Evolutionary conservation across 139 green algal species (phyloP), one percentile per base, ranked within the genome.

Genomic region (Penium margaritaceum): DNA sequence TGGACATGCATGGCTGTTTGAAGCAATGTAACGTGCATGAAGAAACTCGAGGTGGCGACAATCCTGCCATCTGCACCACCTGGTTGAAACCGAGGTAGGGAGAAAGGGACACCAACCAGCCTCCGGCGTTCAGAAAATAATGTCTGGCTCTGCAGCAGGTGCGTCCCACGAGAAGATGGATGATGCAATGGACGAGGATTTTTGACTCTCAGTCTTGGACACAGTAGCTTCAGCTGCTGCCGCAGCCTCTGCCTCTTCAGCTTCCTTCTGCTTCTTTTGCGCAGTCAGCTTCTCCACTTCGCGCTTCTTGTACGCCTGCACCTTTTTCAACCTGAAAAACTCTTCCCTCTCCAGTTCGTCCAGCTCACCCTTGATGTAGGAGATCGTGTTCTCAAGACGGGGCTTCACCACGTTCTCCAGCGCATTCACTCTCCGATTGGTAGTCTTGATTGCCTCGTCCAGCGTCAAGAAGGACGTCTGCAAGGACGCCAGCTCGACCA

Each of bases 291-390:
- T 82, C 43, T 61, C 69, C 32, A 35, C 57, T 35, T 89, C 78
- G 67, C 85, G 81, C 82, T 95, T 92, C 81, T 95, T 95, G 70
- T 91, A 92, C 39, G 78, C 78, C 76, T 95, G 90, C 67, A 96
- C 87, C 80, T 96, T 96, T 41, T 97, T 98, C 67, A 98, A 77
- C 15, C 92, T 81, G 87, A 99, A 99, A 72, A 99, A 99, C 83
- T 99, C 95, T 85, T 99, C 95, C 24, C 95, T 85, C 88, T 99
- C 95, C 69, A 99, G 83, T 87, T 99, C 95, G 71, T 99, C 95
- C 44, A 99, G 88, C 85, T 99, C 95, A 36, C 70, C 91, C 88
- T 97, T 97, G 84, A 98, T 98, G 88, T 99, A 99, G 0, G 81
- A 77, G 62, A 99, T 96, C 4, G 95, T 99, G 89, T 98, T 98